A percentile compares a stretch with the other conserved stretches of the same genome.
phyloP scores from a whole-genome alignment of 768 basidiomycete genomes.

The Serendipita vermifera region DNA sequence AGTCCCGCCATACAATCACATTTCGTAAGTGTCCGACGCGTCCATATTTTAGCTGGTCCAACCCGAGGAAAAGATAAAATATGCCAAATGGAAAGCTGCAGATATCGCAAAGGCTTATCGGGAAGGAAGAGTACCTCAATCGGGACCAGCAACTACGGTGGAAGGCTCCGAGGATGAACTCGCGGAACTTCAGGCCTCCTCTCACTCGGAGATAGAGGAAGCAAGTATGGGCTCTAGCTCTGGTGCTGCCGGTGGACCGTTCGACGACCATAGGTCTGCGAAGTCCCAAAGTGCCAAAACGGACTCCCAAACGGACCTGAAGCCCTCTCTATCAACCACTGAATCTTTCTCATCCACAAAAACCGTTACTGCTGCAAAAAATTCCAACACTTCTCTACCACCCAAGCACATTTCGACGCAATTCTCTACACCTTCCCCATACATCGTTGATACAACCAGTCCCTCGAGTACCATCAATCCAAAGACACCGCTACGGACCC shows the following conservation, averaged over 20 bases:
- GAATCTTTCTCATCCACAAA: background rate
- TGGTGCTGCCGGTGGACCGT: background rate
- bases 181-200: background rate
- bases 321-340: background rate
- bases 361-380: background rate
- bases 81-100: conserved; percentile 95
- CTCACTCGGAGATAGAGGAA: conserved; percentile 1
- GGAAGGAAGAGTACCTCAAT: conserved; percentile 73
- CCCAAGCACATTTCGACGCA: background rate
- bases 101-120: conserved; percentile 90
- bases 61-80: conserved; percentile 80
- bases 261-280: background rate
- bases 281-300: background rate
- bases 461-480: background rate
- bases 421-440: background rate
- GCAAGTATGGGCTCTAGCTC: background rate
- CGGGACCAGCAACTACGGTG: conserved; percentile 41
- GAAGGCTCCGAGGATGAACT: conserved; percentile 2
- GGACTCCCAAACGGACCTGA: background rate
- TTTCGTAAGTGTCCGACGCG: background rate
- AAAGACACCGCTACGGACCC: background rate
- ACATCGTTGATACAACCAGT: background rate
- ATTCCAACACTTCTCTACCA: background rate
- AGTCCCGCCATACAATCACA: background rate
- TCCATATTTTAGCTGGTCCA: conserved; percentile 21